Conservation (phyloP, 2,329 filamentous ascomycete species). For the Diaporthe longicolla region DNA sequence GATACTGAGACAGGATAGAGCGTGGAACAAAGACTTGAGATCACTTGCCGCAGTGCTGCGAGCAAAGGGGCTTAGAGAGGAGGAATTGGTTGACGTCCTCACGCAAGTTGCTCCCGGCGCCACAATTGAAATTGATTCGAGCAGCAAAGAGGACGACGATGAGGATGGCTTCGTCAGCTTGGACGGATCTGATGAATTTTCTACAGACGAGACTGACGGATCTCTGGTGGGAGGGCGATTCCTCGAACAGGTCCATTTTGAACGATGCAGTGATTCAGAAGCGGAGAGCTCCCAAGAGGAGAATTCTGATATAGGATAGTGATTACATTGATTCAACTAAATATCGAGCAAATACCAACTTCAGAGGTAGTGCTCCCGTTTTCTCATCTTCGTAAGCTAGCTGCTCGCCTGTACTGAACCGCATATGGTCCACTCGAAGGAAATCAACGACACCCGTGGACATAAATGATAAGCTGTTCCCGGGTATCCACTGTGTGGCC, state of each 20-base stretch:
- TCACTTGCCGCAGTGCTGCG: neutral
- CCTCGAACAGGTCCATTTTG: neutral
- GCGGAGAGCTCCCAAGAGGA: neutral
- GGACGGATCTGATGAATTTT: neutral
- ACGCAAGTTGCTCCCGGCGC: neutral
- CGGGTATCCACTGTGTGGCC: too few relatives aligned
- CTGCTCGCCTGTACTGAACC: too few relatives aligned
- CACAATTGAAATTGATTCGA: neutral
- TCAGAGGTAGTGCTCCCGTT: neutral
- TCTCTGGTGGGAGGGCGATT: neutral
- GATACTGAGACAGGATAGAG: conserved; percentile 1
- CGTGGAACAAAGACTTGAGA: conserved; percentile 8
- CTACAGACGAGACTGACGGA: neutral
- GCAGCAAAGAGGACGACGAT: neutral
- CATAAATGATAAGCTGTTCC: too few relatives aligned
- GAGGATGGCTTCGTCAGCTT: neutral
- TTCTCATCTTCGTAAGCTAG: too few relatives aligned
- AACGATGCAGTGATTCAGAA: neutral
- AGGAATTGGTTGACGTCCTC: conserved; percentile 9
- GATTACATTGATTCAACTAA: neutral
- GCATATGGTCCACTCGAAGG: neutral
- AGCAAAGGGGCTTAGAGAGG: neutral
- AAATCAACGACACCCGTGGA: neutral
- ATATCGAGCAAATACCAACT: neutral
- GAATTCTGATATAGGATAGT: conserved; percentile 4